Base-by-base conservation (phyloP, 225 moss, liverwort and hornwort genomes). In the Ulota crispa region DNA sequence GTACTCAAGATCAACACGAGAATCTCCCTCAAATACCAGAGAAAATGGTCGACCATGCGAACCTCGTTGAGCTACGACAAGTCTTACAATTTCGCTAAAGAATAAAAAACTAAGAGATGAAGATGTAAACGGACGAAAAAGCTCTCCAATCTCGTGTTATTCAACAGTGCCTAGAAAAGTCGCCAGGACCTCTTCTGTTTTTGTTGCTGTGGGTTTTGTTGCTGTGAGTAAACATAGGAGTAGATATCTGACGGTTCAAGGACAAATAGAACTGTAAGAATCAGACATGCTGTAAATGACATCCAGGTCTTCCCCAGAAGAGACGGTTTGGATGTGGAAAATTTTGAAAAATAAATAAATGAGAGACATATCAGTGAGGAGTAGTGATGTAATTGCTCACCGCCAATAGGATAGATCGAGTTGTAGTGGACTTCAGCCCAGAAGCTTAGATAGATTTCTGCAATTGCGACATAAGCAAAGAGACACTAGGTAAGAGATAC, bases 371-470 rank as follows among this genome's bases (percentile, higher is more conserved):
- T 7, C 52, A 67, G 1, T 57, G 13, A 69, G 64, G 54, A 73
- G 77, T 7, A 50, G 43, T 54, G 56, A 63, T 63, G 76, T 19
- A 60, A 79, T 41, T 53, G 73, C 88, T 86, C 79, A 89, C 91
- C 83, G 7, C 85, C 88, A 72, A 81, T 45, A 56, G 91, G 88
- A 81, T 85, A 89, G 72, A 91, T 91, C 61, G 91, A 91, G 78
- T 91, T 91, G 80, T 91, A 91, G 81, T 89, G 91, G 14, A 91
- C 83, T 78, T 91, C 91, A 78, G 91, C 88, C 91, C 91, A 91
- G 74, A 91, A 91, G 83, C 91, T 91, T 34, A 91, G 78, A 76
- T 91, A 91, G 64, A 91, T 91, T 81, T 85, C 91, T 91, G 87
- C 85, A 86, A n/a, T n/a, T 20, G 79, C 24, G 27, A 71, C 18